Percentiles rank a stretch among this genome's conserved stretches.
These are phyloP conservation scores for Marsdenia floribunda DNA, from an alignment of 257 asterid species.

Conservation along the genomic window DNA sequence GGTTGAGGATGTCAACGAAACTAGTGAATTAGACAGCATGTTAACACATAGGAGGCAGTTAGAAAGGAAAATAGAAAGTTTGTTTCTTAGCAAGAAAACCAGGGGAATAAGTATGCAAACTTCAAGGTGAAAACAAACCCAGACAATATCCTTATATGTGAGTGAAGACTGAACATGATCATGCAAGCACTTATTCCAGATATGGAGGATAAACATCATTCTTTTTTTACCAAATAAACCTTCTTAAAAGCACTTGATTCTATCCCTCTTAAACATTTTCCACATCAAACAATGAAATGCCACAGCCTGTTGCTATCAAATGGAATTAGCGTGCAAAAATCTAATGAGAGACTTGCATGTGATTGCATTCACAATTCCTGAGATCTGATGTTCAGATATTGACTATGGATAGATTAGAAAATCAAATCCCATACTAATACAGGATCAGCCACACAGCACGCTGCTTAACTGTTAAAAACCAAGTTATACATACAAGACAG, in stretches of 20 bases:
- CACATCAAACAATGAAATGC: background rate
- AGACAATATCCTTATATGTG: no score
- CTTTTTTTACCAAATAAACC: background rate
- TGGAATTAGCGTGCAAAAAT: background rate
- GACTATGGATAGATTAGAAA: background rate
- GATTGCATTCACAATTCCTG: background rate
- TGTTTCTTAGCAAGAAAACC: background rate
- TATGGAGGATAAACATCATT: background rate
- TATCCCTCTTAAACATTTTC: background rate
- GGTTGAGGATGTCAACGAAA: background rate
- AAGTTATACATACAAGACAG: background rate
- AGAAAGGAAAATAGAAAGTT: background rate
- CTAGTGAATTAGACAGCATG: background rate
- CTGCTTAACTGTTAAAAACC: background rate
- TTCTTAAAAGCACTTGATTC: background rate
- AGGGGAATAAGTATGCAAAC: background rate
- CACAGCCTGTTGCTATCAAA: background rate
- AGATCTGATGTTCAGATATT: background rate
- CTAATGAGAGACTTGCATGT: background rate
- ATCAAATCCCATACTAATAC: background rate
- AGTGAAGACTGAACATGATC: no score
- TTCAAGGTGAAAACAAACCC: background rate
- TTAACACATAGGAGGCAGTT: background rate
- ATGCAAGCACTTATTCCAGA: background rate
- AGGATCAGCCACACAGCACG: background rate